A percentile compares a stretch with the other conserved stretches of the same genome.
These are phyloP conservation scores for Fusarium sp. DNA, from an alignment of 2,329 filamentous ascomycete genomes.

Conservation along the genomic window DNA sequence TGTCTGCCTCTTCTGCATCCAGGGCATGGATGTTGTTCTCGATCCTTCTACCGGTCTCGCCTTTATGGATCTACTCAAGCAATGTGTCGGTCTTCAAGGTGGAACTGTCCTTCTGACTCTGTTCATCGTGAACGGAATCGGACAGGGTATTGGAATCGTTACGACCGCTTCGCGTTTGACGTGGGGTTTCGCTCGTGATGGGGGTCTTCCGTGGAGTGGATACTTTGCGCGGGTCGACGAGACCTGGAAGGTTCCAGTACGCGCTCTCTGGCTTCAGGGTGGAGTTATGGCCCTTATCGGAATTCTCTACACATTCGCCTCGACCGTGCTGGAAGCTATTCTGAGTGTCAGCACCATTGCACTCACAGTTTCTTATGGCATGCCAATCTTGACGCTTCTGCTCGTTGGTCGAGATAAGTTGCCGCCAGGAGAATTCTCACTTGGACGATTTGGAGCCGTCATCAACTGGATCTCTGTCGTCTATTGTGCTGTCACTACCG, in stretches of 20 bases:
- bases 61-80: conserved; percentile 64
- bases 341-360: conserved; percentile 70
- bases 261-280: conserved; percentile 68
- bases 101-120: conserved; percentile 63
- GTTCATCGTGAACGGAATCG: conserved; percentile 70
- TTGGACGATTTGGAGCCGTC: conserved; percentile 62
- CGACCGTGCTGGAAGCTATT: conserved; percentile 67
- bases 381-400: conserved; percentile 66
- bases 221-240: conserved; percentile 62
- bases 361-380: conserved; percentile 64
- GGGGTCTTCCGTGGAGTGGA: conserved; percentile 61
- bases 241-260: conserved; percentile 66
- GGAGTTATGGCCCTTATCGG: conserved; percentile 61
- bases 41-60: conserved; percentile 59
- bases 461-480: conserved; percentile 65
- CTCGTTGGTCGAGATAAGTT: conserved; percentile 67
- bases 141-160: conserved; percentile 66
- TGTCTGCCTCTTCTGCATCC: conserved; percentile 66
- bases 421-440: conserved; percentile 61
- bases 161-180: conserved; percentile 67
- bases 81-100: conserved; percentile 55
- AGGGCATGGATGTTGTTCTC: conserved; percentile 60
- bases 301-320: conserved; percentile 69
- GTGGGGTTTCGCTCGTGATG: conserved; percentile 70
- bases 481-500: conserved; percentile 66